A percentile compares a stretch with the other conserved stretches of the same genome.
phyloP scores from a whole-genome alignment of 2,329 filamentous ascomycete genomes.

The Epichloe festucae region DNA sequence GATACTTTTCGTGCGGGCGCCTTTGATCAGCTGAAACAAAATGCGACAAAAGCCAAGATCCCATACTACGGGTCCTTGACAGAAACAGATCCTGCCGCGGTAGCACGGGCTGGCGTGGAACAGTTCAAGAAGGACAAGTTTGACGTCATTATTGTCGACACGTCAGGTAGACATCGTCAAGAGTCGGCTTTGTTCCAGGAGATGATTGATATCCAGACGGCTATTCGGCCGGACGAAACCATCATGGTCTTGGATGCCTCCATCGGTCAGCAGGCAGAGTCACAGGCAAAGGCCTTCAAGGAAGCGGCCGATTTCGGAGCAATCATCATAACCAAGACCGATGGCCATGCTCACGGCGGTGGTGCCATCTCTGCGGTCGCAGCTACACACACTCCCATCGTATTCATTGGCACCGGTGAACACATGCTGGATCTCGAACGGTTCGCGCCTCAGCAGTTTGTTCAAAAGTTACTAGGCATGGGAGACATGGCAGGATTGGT shows the following conservation, averaged over 20 bases:
- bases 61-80: conserved; percentile 96
- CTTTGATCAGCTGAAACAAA: conserved; percentile 97
- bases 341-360: conserved; percentile 88
- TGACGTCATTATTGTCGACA: conserved; percentile 97
- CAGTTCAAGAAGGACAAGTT: conserved; percentile 99
- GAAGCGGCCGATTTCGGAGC: conserved; percentile 93
- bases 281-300: conserved; percentile 93
- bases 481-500: conserved; percentile 91
- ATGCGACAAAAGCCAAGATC: conserved; percentile 97
- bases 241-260: conserved; percentile 97
- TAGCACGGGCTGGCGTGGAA: conserved; percentile 89
- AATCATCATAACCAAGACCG: conserved; percentile 98
- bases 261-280: conserved; percentile 91
- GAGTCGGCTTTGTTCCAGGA: conserved; percentile 92
- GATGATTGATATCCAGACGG: conserved; percentile 91
- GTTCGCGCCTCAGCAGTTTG: conserved; percentile 85
- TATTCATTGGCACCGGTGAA: conserved; percentile 95
- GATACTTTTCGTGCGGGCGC: conserved; percentile 98
- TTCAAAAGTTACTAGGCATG: conserved; percentile 91
- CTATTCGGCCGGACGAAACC: conserved; percentile 85
- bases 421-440: conserved; percentile 91
- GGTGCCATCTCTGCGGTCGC: conserved; percentile 96
- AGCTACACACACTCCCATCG: conserved; percentile 90
- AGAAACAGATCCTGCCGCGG: conserved; percentile 87
- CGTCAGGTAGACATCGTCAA: conserved; percentile 85